Percentiles rank a stretch among this genome's conserved stretches.
These are phyloP conservation scores for Huiozyma sinensis DNA, from an alignment of 805 yeast species.

Conservation along the genomic window DNA sequence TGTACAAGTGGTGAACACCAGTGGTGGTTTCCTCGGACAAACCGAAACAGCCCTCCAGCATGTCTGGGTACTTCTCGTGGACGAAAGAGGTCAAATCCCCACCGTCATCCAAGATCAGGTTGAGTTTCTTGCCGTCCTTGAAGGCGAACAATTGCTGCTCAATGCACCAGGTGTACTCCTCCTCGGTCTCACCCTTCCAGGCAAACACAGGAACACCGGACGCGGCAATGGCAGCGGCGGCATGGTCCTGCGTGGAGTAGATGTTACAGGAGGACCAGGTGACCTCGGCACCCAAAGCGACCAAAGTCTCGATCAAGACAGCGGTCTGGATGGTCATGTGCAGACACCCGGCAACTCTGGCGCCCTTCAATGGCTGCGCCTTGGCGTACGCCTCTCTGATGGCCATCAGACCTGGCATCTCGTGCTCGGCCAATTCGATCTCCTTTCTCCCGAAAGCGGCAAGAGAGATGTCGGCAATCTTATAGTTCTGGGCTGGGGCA, in stretches of 20 bases:
- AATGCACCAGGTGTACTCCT: conserved; percentile 98
- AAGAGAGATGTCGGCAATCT: conserved; percentile 94
- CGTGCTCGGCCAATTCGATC: conserved; percentile 96
- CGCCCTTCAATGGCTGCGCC: conserved; percentile 93
- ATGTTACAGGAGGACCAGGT: conserved; percentile 99
- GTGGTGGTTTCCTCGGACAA: conserved; percentile 98
- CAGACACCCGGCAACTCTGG: conserved; percentile 97
- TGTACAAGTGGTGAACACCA: conserved; percentile 98
- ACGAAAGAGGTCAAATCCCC: conserved; percentile 96
- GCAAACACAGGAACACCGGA: conserved; percentile 98
- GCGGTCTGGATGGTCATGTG: conserved; percentile 99
- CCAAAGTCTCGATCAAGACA: conserved; percentile 93
- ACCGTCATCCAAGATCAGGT: conserved; percentile 97
- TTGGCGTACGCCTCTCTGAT: conserved; percentile 88
- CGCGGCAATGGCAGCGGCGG: conserved; percentile 99
- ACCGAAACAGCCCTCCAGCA: conserved; percentile 91
- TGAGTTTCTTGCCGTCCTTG: conserved; percentile 90
- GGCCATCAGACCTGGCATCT: conserved; percentile 99
- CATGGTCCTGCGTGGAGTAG: conserved; percentile 98
- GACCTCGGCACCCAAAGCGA: conserved; percentile 97
- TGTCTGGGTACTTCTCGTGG: conserved; percentile 96
- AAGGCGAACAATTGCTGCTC: conserved; percentile 97
- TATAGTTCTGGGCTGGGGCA: conserved; percentile 63
- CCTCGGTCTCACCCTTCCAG: conserved; percentile 99
- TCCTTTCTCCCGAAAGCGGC: conserved; percentile 99